Base-by-base conservation (phyloP, 1,139 yeast species). In the Debaryomyces fabryi region DNA sequence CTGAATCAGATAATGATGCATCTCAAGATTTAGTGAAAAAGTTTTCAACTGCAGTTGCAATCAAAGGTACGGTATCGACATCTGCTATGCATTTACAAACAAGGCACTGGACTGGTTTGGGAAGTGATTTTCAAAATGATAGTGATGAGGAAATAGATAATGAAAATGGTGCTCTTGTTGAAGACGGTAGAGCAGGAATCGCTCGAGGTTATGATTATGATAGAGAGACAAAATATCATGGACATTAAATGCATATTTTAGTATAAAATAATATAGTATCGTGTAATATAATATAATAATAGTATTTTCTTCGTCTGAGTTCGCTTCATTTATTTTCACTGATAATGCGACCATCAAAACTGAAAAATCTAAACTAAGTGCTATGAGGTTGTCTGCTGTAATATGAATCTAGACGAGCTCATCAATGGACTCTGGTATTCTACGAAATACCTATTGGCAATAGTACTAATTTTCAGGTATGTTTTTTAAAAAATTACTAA, bases 31-130 rank as follows among this genome's bases (percentile, higher is more conserved):
- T 89, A 51, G 85, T 85, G 1, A 75, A 83, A 55, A 77, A 80
- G 50, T 80, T 85, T 51, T 77, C 88, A 0, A 76, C 80, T 20
- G 74, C 86, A 1, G 75, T 91, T 6, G 76, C 85, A 0, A 82
- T 92, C 48, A 82, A 83, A 52, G 84, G 84, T 39, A 90, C 97
- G 0, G 87, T 89, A 0, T 91, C 98, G 0, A 92, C 98, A 0
- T 90, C 98, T 0, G 97, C 97, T 0, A 76, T 78, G 12, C 80
- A 79, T 53, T 72, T 93, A 42, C 96, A 90, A 58, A 74, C 74
- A 36, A 78, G 96, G 60, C 72, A 76, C 20, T 93, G 99, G 99
- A 82, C 85, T 0, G 99, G 99, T 0, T 72, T 93, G 33, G 99
- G 99, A 0, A 86, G 95, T 52, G 98, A 92, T 60, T 89, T 78